These are phyloP conservation scores for Tephrocybe sp. DNA, from an alignment of 768 basidiomycete species.

Conservation along the genomic window DNA sequence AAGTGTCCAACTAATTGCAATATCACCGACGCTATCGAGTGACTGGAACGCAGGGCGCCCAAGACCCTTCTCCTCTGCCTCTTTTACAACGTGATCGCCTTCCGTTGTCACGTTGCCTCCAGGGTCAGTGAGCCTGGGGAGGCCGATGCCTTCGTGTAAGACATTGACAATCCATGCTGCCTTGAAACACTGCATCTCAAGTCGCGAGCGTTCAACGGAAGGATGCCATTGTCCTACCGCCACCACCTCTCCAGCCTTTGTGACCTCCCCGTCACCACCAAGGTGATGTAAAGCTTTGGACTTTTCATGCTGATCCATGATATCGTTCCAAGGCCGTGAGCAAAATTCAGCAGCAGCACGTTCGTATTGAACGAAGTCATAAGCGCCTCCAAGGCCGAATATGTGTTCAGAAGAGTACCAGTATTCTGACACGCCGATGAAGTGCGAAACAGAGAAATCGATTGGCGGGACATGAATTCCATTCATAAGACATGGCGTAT, in stretches of 20 bases:
- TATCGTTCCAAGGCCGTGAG: slow-evolving; percentile 70
- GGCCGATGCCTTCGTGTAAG: slow-evolving; percentile 91
- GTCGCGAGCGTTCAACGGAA: slow-evolving; percentile 74
- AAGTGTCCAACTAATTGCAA: slow-evolving; percentile 96
- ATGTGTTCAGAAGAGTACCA: slow-evolving; percentile 99
- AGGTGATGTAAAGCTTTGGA: slow-evolving; percentile 43
- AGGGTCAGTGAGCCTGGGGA: slow-evolving; percentile 86
- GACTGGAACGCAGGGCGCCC: slow-evolving; percentile 87
- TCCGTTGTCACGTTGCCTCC: slow-evolving; percentile 74
- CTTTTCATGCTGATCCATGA: slow-evolving; percentile 66
- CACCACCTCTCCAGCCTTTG: slow-evolving; percentile 57
- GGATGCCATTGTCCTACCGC: slow-evolving; percentile 67
- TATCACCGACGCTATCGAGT: slow-evolving; percentile 86
- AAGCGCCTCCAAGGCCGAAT: slow-evolving; percentile 90
- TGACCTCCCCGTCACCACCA: slow-evolving; percentile 65
- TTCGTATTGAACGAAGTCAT: slow-evolving; percentile 96
- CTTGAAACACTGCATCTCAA: slow-evolving; percentile 99
- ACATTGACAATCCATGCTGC: slow-evolving; percentile 98
- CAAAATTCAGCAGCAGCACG: slow-evolving; percentile 89
- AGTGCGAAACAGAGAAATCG: slow-evolving; percentile 89
- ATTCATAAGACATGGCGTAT: slow-evolving; percentile 88
- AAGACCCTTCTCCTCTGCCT: slow-evolving; percentile 82
- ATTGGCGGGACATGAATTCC: slow-evolving; percentile 93
- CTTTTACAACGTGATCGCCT: slow-evolving; percentile 66
- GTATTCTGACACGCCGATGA: slow-evolving; percentile 97